These are phyloP conservation scores for Fusarium tjaetaba DNA, from an alignment of 2,329 filamentous ascomycete genomes.

Conservation along the genomic window DNA sequence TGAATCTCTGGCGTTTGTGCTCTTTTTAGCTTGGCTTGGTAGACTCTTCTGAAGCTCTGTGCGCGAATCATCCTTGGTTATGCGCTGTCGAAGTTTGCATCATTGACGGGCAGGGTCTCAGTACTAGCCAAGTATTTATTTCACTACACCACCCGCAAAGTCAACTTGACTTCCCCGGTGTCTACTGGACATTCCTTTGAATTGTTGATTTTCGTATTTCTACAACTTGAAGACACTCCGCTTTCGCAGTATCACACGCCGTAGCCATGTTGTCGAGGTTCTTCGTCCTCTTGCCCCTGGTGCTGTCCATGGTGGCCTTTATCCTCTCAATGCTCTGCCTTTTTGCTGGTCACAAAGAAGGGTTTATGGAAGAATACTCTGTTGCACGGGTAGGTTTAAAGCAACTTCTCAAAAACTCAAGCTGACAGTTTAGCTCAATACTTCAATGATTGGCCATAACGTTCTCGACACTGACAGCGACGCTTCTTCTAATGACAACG, in stretches of 20 bases:
- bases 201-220: conserved; percentile 5
- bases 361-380: conserved; percentile 57
- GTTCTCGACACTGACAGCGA: conserved; percentile 40
- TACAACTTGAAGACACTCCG: not conserved
- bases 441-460: conserved; percentile 52
- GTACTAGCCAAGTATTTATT: conserved; percentile 26
- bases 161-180: not conserved
- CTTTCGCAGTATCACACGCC: conserved; percentile 1
- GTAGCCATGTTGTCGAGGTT: conserved; percentile 43
- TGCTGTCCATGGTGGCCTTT: conserved; percentile 51
- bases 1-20: conserved; percentile 15
- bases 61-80: conserved; percentile 20
- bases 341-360: conserved; percentile 53
- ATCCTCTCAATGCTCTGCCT: conserved; percentile 53
- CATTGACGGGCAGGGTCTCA: conserved; percentile 18
- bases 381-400: conserved; percentile 49
- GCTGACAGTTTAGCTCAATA: conserved; percentile 48
- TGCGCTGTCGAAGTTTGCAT: conserved; percentile 24
- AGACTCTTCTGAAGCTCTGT: not conserved
- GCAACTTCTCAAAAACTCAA: too few relatives aligned
- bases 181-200: conserved; percentile 15
- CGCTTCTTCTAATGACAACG: conserved; percentile 39
- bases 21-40: not conserved
- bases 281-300: conserved; percentile 50
- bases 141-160: conserved; percentile 11